Conservation (phyloP, 108 stramenopile species). For the Discostella stelligeroides region DNA sequence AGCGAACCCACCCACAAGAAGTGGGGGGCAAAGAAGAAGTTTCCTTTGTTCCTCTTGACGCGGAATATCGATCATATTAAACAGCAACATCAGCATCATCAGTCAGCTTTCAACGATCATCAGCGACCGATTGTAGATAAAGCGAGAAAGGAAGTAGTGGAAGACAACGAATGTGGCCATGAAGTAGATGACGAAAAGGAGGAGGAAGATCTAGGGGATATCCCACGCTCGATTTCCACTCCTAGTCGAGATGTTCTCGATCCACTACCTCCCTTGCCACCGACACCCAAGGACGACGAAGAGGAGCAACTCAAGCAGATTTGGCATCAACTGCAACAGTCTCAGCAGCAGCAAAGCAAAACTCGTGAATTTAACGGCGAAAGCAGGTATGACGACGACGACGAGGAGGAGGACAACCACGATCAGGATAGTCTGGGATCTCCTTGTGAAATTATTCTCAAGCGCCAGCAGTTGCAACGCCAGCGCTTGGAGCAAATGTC, state of each 20-base stretch:
- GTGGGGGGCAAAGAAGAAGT: too few species aligned
- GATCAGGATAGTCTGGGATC: constrained; percentile 38
- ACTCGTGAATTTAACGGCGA: too few species aligned
- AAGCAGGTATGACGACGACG: neutral
- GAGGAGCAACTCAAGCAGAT: neutral
- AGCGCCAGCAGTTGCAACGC: neutral
- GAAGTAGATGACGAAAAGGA: neutral
- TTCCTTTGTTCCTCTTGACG: too few species aligned
- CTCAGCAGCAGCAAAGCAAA: too few species aligned
- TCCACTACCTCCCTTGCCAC: constrained; percentile 8
- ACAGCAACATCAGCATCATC: too few species aligned
- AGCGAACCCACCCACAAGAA: too few species aligned
- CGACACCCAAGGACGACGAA: constrained; percentile 2
- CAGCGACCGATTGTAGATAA: too few species aligned
- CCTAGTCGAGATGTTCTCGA: constrained; percentile 7
- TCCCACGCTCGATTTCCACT: constrained; percentile 45
- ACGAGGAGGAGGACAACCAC: constrained; percentile 1
- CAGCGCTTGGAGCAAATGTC: neutral
- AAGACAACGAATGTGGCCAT: too few species aligned
- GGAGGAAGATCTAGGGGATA: constrained; percentile 19
- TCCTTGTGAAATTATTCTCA: constrained; percentile 20
- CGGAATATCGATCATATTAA: too few species aligned
- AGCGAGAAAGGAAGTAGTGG: too few species aligned
- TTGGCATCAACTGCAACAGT: too few species aligned
- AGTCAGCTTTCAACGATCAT: too few species aligned